phyloP scores from a whole-genome alignment of 106 monocot species.

The Dioscorea dumetorum region DNA sequence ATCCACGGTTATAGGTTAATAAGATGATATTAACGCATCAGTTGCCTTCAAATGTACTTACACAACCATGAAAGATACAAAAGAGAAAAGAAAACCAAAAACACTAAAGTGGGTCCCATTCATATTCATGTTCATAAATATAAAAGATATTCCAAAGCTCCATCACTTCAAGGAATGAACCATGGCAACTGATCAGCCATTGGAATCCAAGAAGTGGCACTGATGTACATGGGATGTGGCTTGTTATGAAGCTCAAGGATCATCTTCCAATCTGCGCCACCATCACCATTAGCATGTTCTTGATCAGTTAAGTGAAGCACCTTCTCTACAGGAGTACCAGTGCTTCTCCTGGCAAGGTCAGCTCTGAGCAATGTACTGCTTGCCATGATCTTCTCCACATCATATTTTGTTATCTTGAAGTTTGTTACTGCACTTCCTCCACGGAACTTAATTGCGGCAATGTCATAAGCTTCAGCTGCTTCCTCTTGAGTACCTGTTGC shows the following conservation, averaged over 20 bases:
- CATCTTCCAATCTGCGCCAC: slow-evolving; percentile 32
- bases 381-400: slow-evolving; percentile 73
- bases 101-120: too few relatives aligned
- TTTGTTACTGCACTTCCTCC: slow-evolving; percentile 83
- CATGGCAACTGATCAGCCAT: too few relatives aligned
- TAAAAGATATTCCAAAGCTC: background rate
- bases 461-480: slow-evolving; percentile 91
- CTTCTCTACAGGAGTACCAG: background rate
- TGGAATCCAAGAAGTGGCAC: too few relatives aligned
- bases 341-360: slow-evolving; percentile 56
- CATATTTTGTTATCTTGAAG: slow-evolving; percentile 86
- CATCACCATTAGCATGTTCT: slow-evolving; percentile 5
- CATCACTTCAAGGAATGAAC: too few relatives aligned
- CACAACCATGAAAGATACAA: too few relatives aligned
- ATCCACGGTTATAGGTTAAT: too few relatives aligned
- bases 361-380: slow-evolving; percentile 58
- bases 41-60: too few relatives aligned
- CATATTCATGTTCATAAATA: too few relatives aligned
- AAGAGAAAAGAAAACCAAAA: too few relatives aligned
- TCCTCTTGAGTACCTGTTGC: slow-evolving; percentile 91
- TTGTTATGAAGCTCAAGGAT: slow-evolving; percentile 19
- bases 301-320: slow-evolving; percentile 13
- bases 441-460: slow-evolving; percentile 92
- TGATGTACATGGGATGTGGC: background rate
- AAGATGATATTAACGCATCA: too few relatives aligned